A percentile compares a stretch with the other conserved stretches of the same genome.
phyloP scores from a whole-genome alignment of 306 rosid species.

The Prunus mongolica region DNA sequence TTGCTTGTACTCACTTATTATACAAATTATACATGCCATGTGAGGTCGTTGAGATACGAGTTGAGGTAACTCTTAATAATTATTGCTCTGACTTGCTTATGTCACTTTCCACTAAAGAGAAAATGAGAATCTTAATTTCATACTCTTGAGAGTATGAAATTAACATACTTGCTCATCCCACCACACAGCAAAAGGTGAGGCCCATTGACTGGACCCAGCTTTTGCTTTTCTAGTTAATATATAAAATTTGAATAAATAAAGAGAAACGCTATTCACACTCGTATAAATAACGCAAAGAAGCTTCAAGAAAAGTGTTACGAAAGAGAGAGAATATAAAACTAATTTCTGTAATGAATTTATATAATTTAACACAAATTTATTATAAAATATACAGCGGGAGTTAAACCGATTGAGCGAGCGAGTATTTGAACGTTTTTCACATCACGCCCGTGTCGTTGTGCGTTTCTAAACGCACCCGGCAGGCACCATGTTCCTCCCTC shows the following conservation, averaged over 20 bases:
- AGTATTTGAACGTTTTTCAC: constrained; percentile 3
- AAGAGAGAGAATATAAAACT: neutral
- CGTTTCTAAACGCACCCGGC: neutral
- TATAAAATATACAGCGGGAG: neutral
- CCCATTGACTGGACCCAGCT: neutral
- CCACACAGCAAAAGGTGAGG: neutral
- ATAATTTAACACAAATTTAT: neutral
- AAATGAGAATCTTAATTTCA: neutral
- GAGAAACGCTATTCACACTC: neutral
- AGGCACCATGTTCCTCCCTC: neutral
- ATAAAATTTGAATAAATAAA: neutral
- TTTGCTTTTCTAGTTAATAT: neutral
- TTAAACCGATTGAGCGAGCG: neutral
- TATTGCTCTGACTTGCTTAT: neutral
- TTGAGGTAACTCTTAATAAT: fast-evolving
- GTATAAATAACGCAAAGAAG: neutral
- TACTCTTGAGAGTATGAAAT: constrained; percentile 15
- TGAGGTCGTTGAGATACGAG: neutral
- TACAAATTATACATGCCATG: neutral
- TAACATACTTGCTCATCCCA: neutral
- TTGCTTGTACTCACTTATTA: neutral
- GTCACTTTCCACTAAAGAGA: neutral
- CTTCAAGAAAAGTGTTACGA: neutral
- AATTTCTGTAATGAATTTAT: neutral
- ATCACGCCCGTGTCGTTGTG: constrained; percentile 8